Conservation (phyloP, 345 rosid species). For the Lepidium didymum region DNA sequence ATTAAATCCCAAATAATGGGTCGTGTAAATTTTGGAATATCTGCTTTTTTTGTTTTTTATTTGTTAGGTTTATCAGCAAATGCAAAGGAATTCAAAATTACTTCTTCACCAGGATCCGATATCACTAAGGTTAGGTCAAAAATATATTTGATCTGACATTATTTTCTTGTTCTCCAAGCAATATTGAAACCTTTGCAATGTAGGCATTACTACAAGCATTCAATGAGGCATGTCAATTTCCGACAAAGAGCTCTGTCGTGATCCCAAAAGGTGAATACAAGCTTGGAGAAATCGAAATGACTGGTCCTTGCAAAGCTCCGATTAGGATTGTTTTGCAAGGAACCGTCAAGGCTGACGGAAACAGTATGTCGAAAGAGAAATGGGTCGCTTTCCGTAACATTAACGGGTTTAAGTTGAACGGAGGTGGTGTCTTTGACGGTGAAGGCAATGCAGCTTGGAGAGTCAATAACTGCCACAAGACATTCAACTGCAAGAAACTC, state of each 20-base stretch:
- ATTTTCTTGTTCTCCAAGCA: not conserved
- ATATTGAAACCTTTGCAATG: not conserved
- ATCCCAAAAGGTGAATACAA: slow-evolving; percentile 30
- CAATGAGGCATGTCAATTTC: slow-evolving; percentile 22
- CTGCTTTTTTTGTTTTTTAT: not conserved
- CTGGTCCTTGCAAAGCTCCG: slow-evolving; percentile 29
- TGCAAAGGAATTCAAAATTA: slow-evolving; percentile 18
- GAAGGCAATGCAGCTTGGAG: slow-evolving; percentile 56
- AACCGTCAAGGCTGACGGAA: slow-evolving; percentile 19
- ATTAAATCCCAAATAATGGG: slow-evolving; percentile 5
- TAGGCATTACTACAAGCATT: slow-evolving; percentile 20
- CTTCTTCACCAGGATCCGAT: slow-evolving; percentile 16
- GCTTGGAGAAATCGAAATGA: slow-evolving; percentile 4
- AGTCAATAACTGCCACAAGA: slow-evolving; percentile 26
- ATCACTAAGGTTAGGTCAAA: slow-evolving; percentile 8
- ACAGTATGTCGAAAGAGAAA: not conserved
- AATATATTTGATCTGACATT: not conserved
- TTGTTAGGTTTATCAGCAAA: slow-evolving; percentile 21
- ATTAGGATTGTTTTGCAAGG: slow-evolving; percentile 11
- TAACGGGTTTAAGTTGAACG: slow-evolving; percentile 38
- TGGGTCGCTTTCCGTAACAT: slow-evolving; percentile 54
- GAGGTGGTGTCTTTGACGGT: slow-evolving; percentile 58
- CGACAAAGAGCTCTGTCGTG: not conserved
- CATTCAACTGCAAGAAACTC: slow-evolving; percentile 20
- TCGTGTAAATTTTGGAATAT: not conserved